Base-by-base conservation (phyloP, 441 rosid genomes). In the Croton laevigatus region DNA sequence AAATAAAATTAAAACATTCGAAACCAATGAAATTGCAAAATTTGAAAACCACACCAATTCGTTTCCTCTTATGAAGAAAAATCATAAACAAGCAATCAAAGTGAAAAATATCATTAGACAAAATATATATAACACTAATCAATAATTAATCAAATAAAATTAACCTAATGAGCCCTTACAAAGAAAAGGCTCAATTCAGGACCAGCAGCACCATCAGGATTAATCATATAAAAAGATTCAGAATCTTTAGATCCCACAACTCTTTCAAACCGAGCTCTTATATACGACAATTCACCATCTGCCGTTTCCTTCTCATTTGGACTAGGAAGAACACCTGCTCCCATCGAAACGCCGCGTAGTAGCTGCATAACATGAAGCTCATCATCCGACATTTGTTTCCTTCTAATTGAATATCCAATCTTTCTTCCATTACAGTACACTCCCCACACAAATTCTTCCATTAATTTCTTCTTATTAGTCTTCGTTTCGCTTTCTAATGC, bases 401-500 rank as follows among this genome's bases (percentile, higher is more conserved):
- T 83, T 81, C 98, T 73, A 34, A 94, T 91, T 2, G 88, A 89
- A 79, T 88, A 91, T 32, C 98, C 98, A 0, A 84, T 71, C 60
- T 94, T 94, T 60, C 94, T 81, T 27, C 98, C 98, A 54, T 94
- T 94, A 67, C 97, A 91, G 46, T 87, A 91, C 36, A 91, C 89
- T 16, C 86, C 97, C 97, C 98, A 94, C 23, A 91, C 94, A 22
- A 67, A 91, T 72, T 94, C 98, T 71, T 93, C 98, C 81, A 93
- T 27, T 1, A 93, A 74, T 53, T 86, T 87, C 88, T 85, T 91
- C 84, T 81, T 87, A 13, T 87, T 86, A 0, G 88, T 87, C 85
- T 81, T 85, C n/a, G 96, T 87, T 76, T 93, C 97, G 71, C 94
- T 91, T 80, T 93, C 98, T 0, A 93, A 79, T 0, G 94, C 91